Conservation (phyloP, 1,284 basidiomycete species). For the Puccinia brachypodii region DNA sequence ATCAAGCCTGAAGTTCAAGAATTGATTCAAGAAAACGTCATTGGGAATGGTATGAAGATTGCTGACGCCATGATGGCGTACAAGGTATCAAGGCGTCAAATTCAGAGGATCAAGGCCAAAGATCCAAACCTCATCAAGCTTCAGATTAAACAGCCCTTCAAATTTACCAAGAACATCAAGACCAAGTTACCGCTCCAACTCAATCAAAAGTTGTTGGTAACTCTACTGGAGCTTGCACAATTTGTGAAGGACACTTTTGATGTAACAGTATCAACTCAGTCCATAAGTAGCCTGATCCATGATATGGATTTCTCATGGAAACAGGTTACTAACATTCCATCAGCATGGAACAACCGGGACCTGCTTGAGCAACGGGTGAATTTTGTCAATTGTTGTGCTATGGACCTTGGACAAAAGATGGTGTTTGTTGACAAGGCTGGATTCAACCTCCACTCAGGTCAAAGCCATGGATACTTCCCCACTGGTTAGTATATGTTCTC, state of each 20-base stretch:
- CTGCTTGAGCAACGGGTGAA: neutral
- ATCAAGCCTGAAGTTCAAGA: slow-evolving; percentile 10
- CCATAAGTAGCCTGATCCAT: neutral
- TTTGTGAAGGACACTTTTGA: neutral
- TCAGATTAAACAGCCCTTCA: neutral
- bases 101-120: neutral
- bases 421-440: slow-evolving; percentile 7
- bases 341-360: neutral
- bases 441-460: neutral
- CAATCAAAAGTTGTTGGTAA: neutral
- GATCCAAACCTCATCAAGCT: neutral
- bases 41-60: neutral
- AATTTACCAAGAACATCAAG: neutral
- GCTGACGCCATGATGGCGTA: neutral
- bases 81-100: neutral
- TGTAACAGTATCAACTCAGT: neutral
- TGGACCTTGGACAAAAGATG: neutral
- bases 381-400: neutral
- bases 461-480: neutral
- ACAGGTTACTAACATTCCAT: neutral
- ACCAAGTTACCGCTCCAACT: neutral
- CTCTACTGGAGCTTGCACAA: neutral
- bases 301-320: slow-evolving; percentile 9
- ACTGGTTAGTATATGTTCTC: neutral
- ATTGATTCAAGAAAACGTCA: neutral